Conservation (phyloP, 192 early-diverging fungal species). For the Phlyctochytrium planicorne region DNA sequence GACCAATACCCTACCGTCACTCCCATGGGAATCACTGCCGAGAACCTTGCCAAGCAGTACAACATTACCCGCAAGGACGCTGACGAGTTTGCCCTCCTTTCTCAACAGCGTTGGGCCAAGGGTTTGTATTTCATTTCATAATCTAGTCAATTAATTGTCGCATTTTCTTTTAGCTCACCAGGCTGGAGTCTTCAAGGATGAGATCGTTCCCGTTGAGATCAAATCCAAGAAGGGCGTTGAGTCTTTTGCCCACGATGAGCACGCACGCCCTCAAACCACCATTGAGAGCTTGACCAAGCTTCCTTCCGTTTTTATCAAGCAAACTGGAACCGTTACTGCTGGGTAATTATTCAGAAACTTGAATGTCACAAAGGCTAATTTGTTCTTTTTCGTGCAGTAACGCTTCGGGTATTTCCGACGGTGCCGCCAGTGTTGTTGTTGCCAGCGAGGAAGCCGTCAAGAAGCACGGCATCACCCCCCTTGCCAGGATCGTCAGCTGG, state of each 20-base stretch:
- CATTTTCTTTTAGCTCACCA: slow-evolving; percentile 52
- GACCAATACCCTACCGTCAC: slow-evolving; percentile 80
- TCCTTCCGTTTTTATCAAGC: slow-evolving; percentile 83
- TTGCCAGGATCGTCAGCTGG: slow-evolving; percentile 86
- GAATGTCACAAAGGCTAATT: slow-evolving; percentile 12
- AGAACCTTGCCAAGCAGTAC: slow-evolving; percentile 86
- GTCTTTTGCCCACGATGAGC: slow-evolving; percentile 77
- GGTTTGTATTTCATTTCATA: slow-evolving; percentile 41
- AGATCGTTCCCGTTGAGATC: slow-evolving; percentile 83
- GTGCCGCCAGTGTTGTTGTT: slow-evolving; percentile 83
- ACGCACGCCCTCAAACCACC: slow-evolving; percentile 83
- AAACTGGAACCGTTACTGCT: slow-evolving; percentile 83
- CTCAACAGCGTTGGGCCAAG: slow-evolving; percentile 86
- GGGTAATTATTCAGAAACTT: slow-evolving; percentile 49
- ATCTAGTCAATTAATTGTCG: not conserved
- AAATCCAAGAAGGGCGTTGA: slow-evolving; percentile 76
- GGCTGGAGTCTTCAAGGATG: slow-evolving; percentile 73
- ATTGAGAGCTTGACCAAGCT: slow-evolving; percentile 78
- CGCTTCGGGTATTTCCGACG: slow-evolving; percentile 93
- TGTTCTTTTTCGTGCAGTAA: slow-evolving; percentile 56
- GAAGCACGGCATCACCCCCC: slow-evolving; percentile 72
- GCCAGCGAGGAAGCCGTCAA: slow-evolving; percentile 85
- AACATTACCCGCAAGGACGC: slow-evolving; percentile 76
- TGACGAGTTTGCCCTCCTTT: slow-evolving; percentile 78
- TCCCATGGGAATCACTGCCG: slow-evolving; percentile 95